Conservation (phyloP, 805 yeast species). For the Komagataella pastoris region DNA sequence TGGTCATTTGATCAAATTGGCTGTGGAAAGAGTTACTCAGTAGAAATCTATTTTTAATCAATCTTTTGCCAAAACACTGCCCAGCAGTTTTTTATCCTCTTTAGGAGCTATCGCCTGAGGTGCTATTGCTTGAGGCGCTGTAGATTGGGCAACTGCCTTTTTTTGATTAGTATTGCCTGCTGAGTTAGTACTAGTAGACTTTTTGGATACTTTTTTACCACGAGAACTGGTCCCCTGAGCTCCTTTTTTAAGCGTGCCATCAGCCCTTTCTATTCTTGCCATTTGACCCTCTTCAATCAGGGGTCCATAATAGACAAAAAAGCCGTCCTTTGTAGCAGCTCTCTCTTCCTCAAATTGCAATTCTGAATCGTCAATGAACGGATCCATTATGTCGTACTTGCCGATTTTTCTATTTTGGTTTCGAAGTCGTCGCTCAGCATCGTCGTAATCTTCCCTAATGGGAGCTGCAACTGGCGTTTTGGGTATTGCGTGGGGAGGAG, state of each 20-base stretch:
- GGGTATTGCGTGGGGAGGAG: constrained; percentile 1
- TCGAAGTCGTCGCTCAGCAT: constrained; percentile 26
- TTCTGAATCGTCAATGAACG: constrained; percentile 93
- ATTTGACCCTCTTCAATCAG: constrained; percentile 48
- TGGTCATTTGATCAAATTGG: not conserved
- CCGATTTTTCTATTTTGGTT: constrained; percentile 66
- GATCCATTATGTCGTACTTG: constrained; percentile 85
- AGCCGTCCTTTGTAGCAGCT: constrained; percentile 88
- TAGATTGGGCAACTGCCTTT: not conserved
- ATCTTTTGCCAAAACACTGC: not conserved
- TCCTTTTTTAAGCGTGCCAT: constrained; percentile 1
- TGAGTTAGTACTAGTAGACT: not conserved
- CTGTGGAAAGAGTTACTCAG: not conserved
- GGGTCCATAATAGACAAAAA: constrained; percentile 91
- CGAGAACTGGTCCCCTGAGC: not conserved
- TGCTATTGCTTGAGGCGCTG: not conserved
- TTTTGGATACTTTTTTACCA: not conserved
- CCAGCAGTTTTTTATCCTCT: not conserved
- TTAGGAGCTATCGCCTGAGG: not conserved
- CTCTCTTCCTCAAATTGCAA: constrained; percentile 87
- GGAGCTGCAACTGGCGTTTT: not conserved
- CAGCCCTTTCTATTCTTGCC: constrained; percentile 25
- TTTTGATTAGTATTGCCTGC: not conserved
- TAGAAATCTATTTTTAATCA: no score
- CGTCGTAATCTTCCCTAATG: constrained; percentile 19